Conservation (phyloP, 768 basidiomycete species). For the Mycena floridula region DNA sequence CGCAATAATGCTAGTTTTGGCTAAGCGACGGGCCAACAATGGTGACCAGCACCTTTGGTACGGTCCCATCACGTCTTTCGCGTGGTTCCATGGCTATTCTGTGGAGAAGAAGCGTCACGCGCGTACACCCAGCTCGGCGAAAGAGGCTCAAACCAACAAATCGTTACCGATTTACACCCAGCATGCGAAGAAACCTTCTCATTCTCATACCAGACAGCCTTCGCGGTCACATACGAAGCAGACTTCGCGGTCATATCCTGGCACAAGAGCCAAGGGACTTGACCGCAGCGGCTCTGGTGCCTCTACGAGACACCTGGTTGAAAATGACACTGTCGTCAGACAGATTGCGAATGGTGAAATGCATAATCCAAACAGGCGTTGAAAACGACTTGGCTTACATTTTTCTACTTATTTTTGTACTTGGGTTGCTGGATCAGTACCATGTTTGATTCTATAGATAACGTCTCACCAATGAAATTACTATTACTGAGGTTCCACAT, state of each 20-base stretch:
- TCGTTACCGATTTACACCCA: background rate
- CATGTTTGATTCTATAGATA: too few relatives aligned
- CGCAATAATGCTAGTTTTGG: constrained; percentile 29
- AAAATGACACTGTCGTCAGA: background rate
- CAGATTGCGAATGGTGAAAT: background rate
- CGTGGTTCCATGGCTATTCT: constrained; percentile 61
- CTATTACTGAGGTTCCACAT: too few relatives aligned
- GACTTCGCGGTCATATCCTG: too few relatives aligned
- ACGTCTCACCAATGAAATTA: too few relatives aligned
- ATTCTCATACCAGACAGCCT: too few relatives aligned
- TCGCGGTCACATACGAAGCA: background rate
- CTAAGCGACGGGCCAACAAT: constrained; percentile 33
- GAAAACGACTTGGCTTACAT: background rate
- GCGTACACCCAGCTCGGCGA: background rate
- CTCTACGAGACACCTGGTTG: background rate
- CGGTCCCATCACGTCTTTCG: constrained; percentile 61
- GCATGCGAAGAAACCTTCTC: background rate
- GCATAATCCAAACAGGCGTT: background rate
- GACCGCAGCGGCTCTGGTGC: background rate
- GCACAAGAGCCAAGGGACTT: too few relatives aligned
- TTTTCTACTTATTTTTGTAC: too few relatives aligned
- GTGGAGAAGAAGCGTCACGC: constrained; percentile 12
- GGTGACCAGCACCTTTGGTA: constrained; percentile 61
- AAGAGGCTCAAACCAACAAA: background rate
- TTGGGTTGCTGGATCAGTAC: too few relatives aligned